Conservation (phyloP, 2,329 filamentous ascomycete species). For the Alternaria panax region DNA sequence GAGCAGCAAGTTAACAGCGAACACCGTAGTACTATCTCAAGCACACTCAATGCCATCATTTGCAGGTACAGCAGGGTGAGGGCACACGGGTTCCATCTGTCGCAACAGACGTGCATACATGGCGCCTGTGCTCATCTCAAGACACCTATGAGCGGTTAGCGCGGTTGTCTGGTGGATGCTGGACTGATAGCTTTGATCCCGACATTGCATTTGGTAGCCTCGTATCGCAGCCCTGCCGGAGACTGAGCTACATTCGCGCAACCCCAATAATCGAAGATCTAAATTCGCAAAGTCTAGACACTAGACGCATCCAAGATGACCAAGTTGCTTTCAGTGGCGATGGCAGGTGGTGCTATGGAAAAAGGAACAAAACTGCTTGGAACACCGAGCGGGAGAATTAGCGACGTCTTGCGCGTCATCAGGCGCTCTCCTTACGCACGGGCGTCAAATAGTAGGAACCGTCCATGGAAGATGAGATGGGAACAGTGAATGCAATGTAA, state of each 20-base stretch:
- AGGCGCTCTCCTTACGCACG: background rate
- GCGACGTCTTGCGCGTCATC: conserved; percentile 8
- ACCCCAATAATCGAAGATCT: background rate
- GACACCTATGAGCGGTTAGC: background rate
- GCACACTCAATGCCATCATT: background rate
- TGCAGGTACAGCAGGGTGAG: too few relatives aligned
- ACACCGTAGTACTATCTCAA: background rate
- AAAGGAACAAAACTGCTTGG: background rate
- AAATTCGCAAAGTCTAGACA: background rate
- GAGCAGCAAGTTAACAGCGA: background rate
- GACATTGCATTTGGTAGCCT: background rate
- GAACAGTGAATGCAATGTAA: background rate
- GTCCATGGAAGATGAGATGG: background rate
- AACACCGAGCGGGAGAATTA: background rate
- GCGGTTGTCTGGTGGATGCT: background rate
- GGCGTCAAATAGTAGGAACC: background rate
- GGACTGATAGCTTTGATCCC: background rate
- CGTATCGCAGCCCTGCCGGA: background rate
- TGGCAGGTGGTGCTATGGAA: background rate
- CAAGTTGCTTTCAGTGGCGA: background rate
- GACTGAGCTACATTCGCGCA: background rate
- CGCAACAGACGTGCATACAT: background rate
- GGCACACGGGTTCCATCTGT: background rate
- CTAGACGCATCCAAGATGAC: background rate
- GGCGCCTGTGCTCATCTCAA: background rate